phyloP scores from a whole-genome alignment of 2,329 filamentous ascomycete genomes.

The Hypoxylon sp. region DNA sequence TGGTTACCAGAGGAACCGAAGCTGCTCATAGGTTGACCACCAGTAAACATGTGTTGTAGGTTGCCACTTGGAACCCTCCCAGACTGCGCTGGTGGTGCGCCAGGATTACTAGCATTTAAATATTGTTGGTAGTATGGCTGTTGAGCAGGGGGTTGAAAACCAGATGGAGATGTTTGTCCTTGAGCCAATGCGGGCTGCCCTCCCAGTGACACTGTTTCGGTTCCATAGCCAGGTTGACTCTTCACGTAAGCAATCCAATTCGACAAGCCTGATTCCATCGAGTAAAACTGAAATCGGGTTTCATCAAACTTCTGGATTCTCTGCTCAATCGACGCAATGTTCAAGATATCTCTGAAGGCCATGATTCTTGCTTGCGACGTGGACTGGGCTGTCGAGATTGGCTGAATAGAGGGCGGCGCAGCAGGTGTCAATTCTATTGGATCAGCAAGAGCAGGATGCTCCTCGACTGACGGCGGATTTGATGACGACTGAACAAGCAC shows the following conservation, averaged over 20 bases:
- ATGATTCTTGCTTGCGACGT: conserved; percentile 59
- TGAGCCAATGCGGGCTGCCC: conserved; percentile 26
- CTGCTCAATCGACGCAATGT: conserved; percentile 74
- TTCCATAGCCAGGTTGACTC: conserved; percentile 64
- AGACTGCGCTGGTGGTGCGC: conserved; percentile 51
- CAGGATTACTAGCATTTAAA: conserved; percentile 63
- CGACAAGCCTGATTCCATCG: conserved; percentile 81
- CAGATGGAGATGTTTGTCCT: conserved; percentile 33
- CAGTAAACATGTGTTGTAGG: conserved; percentile 53
- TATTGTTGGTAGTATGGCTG: conserved; percentile 72
- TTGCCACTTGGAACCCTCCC: conserved; percentile 51
- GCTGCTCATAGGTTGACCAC: conserved; percentile 60
- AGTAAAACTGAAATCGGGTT: conserved; percentile 78
- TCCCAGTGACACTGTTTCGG: conserved; percentile 46
- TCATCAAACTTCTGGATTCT: conserved; percentile 82
- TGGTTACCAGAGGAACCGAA: conserved; percentile 72
- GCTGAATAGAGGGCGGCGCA: conserved; percentile 27
- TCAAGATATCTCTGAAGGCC: conserved; percentile 83
- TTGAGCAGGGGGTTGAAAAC: conserved; percentile 50
- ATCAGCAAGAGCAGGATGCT: conserved; percentile 51
- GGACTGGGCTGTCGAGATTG: conserved; percentile 21
- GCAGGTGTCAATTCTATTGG: conserved; percentile 11
- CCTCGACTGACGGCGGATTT: conserved; percentile 58
- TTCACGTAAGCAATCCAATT: conserved; percentile 68
- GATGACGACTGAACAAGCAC: conserved; percentile 56